These are phyloP conservation scores for Physaria fendleri DNA, from an alignment of 345 rosid genomes.

Conservation along the genomic window DNA sequence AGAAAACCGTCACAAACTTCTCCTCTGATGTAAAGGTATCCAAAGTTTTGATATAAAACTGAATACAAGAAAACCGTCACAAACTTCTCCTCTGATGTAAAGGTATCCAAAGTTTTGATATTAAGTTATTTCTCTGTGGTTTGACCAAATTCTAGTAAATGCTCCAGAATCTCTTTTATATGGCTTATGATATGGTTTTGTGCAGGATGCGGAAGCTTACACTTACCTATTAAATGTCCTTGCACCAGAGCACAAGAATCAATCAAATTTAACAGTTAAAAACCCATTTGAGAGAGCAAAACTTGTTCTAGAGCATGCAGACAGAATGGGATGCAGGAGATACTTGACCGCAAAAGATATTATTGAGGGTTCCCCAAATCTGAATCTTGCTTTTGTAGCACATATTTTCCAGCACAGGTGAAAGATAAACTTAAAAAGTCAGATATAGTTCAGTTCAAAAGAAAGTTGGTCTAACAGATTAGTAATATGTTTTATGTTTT, in stretches of 20 bases:
- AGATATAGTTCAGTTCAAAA: neutral
- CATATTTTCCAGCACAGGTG: constrained; percentile 98
- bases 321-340: constrained; percentile 95
- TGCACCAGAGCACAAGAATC: constrained; percentile 76
- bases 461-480: neutral
- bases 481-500: neutral
- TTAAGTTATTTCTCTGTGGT: constrained; percentile 3
- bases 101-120: constrained; percentile 38
- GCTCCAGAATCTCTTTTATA: neutral
- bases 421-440: neutral
- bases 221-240: constrained; percentile 83
- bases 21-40: constrained; percentile 93
- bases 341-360: constrained; percentile 93
- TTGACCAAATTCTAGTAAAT: neutral
- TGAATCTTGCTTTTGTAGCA: constrained; percentile 96
- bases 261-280: constrained; percentile 51
- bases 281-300: constrained; percentile 66
- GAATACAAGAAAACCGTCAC: constrained; percentile 69
- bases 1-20: constrained; percentile 77
- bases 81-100: constrained; percentile 92
- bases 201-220: constrained; percentile 98
- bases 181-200: constrained; percentile 8
- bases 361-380: constrained; percentile 94
- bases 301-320: constrained; percentile 91
- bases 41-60: constrained; percentile 45